Base-by-base conservation (phyloP, 2,329 filamentous ascomycete species). In the Aspergillus hortae region DNA sequence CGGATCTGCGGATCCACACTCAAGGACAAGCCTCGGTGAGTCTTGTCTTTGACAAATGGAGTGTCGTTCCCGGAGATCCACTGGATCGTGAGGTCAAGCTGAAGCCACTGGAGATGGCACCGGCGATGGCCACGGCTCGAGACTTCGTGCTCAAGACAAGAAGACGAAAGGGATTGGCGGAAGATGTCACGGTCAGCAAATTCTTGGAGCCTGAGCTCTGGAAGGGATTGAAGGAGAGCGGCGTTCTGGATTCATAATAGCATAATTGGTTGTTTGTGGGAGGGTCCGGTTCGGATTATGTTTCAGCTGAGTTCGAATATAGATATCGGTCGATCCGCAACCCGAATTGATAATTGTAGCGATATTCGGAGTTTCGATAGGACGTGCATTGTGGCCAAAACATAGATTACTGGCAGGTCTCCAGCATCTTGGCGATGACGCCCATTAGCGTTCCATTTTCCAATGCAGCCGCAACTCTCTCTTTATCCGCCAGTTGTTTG, bases 61-160 rank as follows among this genome's bases (percentile, higher is more conserved):
- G 83, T 65, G 90, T 97, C 56, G 92, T 99, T 1, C 94, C 94
- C 1, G 94, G 94, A 50, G 94, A 99, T 71, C 94, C 94, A 38
- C 80, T 99, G 32, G 94, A 99, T 71, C 88, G 87, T 65, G 88
- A 91, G 55, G 86, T 95, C 56, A 84, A 90, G 59, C 77, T 94
- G 51, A 80, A 89, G 46, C 90, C 92, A 4, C 77, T 99, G 58
- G 92, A 97, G 72, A 90, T 92, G 57, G 94, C 94, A 1, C 83
- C 82, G 49, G 89, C 90, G 47, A 90, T 95, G 76, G 91, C 89
- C 19, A 95, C 92, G 45, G 94, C 94, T 1, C 81, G 94, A 56
- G 94, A 99, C 71, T 97, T 99, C 72, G 92, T 97, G 49, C 81
- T 97, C 56, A 99, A 99, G 82, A 99, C 94, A 9, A 82, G 94